Evolutionary conservation across 345 rosid species (phyloP), one percentile per base, ranked within the genome.

Genomic region (Eucalyptus grandis): DNA sequence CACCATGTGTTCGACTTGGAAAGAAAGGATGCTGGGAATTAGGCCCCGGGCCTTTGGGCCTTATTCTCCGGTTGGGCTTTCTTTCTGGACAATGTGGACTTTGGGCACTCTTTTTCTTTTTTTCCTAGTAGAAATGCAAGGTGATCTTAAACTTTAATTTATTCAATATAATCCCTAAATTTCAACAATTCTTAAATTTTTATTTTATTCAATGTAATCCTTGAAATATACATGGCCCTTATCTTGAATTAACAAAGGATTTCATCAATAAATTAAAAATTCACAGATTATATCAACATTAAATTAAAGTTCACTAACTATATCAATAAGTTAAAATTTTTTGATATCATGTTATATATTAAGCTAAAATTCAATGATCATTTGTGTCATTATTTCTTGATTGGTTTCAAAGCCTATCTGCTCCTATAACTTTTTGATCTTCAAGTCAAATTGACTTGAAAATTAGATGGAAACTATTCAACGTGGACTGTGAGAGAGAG

Each of bases 251-350:
- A 53, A 53, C 0, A 0, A 53, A 53, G 0, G 5, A 53, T 0
- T 53, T 53, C 24, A 53, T 53, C 3, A 53, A 53, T 53, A 19
- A 53, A 53, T 53, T 53, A 53, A 53, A 53, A 53, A 0, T 53
- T 21, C 0, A 1, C 0, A 0, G n/a, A 53, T 53, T 19, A 19
- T 53, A 53, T 53, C 19, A 2, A 0, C 0, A 53, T 19, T 19
- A 8, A 0, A 53, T 53, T 53, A 53, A n/a, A n/a, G n/a, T n/a
- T n/a, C n/a, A n/a, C n/a, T n/a, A n/a, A n/a, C n/a, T n/a, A n/a
- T n/a, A n/a, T n/a, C n/a, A n/a, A n/a, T n/a, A n/a, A n/a, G n/a
- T n/a, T n/a, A n/a, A n/a, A n/a, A n/a, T n/a, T n/a, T n/a, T n/a
- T n/a, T n/a, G n/a, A n/a, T n/a, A n/a, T n/a, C n/a, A n/a, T n/a